Conservation (phyloP, 176 grass and related monocot species). For the Tuctoria greenei region DNA sequence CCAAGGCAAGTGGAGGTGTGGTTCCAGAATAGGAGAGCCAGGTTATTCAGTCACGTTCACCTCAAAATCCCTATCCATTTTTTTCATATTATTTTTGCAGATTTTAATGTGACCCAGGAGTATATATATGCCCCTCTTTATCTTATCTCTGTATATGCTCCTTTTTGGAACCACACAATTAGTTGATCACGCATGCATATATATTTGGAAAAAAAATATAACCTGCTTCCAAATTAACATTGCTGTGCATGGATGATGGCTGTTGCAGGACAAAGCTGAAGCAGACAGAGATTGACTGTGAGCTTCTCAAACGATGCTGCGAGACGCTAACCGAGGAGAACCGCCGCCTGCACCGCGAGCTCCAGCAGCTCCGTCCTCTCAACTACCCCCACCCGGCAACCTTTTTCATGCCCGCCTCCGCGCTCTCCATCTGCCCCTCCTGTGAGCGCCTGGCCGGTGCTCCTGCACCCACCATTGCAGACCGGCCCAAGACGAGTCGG, state of each 20-base stretch:
- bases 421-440: conserved; percentile 60
- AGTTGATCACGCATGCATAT: not conserved
- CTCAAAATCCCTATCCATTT: conserved; percentile 29
- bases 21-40: conserved; percentile 98
- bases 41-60: conserved; percentile 53
- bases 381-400: conserved; percentile 16
- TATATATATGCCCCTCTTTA: not conserved
- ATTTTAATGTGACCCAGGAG: not conserved
- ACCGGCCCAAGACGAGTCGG: not conserved
- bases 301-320: conserved; percentile 70
- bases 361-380: conserved; percentile 62
- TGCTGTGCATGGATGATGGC: not conserved
- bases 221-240: not conserved
- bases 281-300: conserved; percentile 73
- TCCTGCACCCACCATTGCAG: not conserved
- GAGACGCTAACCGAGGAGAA: conserved; percentile 80
- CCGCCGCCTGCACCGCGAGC: conserved; percentile 64
- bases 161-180: not conserved
- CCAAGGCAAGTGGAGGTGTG: conserved; percentile 96
- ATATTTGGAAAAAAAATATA: not conserved
- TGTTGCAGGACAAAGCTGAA: conserved; percentile 77
- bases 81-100: not conserved
- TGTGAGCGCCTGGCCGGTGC: conserved; percentile 43
- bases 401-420: conserved; percentile 47
- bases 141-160: not conserved